phyloP scores from a whole-genome alignment of 148 eudicot species.

The Rhododendron molle region DNA sequence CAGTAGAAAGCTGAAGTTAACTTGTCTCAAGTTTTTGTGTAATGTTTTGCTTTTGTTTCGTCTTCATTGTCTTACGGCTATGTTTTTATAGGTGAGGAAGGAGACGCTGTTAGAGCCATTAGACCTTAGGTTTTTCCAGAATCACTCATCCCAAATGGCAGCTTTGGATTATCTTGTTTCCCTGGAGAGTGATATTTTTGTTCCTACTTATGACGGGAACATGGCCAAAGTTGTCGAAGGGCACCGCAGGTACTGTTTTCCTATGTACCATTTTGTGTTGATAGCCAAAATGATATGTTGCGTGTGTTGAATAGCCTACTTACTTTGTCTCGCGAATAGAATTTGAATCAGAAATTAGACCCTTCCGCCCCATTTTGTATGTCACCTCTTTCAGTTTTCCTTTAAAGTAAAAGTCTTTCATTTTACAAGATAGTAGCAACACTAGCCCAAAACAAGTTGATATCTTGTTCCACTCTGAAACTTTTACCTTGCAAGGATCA shows the following conservation, averaged over 20 bases:
- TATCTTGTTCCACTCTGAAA: not conserved
- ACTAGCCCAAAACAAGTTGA: not conserved
- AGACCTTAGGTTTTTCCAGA: constrained; percentile 61
- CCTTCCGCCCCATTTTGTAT: not conserved
- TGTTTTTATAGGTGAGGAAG: constrained; percentile 54
- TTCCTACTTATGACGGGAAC: constrained; percentile 78
- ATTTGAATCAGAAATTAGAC: not conserved
- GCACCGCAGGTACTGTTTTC: constrained; percentile 54
- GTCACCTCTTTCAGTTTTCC: not conserved
- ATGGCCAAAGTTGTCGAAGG: constrained; percentile 90
- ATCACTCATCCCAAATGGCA: constrained; percentile 84
- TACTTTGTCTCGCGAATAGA: not conserved
- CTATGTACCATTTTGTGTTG: not conserved
- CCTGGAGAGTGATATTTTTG: constrained; percentile 72
- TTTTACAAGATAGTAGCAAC: not conserved
- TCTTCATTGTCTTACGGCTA: not conserved
- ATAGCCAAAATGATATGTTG: not conserved
- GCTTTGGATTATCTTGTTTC: constrained; percentile 80
- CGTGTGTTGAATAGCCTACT: not conserved
- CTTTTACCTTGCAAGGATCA: not conserved
- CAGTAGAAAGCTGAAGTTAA: constrained; percentile 20
- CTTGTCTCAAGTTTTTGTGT: not conserved
- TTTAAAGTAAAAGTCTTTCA: not conserved
- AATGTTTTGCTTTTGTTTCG: not conserved
- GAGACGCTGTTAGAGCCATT: constrained; percentile 59